These are phyloP conservation scores for Stachybotrys chartarum DNA, from an alignment of 2,329 filamentous ascomycete genomes.

Conservation along the genomic window DNA sequence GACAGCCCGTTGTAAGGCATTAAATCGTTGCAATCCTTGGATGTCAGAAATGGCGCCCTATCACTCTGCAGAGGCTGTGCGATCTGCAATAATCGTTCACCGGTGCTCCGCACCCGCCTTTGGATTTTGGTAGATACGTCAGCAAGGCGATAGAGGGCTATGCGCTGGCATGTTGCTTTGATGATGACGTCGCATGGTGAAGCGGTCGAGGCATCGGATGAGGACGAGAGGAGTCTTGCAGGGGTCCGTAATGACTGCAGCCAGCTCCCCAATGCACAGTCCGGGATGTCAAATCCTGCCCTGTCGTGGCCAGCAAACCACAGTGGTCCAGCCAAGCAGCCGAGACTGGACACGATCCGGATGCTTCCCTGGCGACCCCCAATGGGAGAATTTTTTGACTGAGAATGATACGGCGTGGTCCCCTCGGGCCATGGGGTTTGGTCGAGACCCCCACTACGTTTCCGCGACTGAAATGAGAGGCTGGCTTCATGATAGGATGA, in stretches of 20 bases:
- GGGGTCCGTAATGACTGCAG: background rate
- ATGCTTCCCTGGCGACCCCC: background rate
- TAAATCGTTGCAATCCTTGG: background rate
- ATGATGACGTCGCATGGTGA: conserved; percentile 8
- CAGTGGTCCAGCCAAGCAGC: background rate
- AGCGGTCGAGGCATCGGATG: background rate
- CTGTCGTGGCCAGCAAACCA: background rate
- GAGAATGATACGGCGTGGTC: background rate
- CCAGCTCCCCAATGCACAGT: background rate
- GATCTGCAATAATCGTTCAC: background rate
- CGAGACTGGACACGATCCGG: background rate
- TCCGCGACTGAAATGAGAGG: background rate
- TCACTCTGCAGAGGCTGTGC: background rate
- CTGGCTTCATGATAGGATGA: conserved; percentile 9
- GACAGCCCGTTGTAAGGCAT: background rate
- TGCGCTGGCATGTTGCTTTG: conserved; percentile 4
- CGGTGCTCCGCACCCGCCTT: background rate
- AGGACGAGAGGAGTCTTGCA: background rate
- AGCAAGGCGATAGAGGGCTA: background rate
- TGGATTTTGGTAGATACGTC: background rate
- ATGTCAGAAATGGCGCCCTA: background rate
- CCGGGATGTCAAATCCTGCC: background rate
- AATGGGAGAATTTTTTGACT: background rate
- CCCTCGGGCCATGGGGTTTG: background rate
- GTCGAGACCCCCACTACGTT: background rate